Conservation (phyloP, 2,329 filamentous ascomycete genomes). For the Beauveria caledonica region DNA sequence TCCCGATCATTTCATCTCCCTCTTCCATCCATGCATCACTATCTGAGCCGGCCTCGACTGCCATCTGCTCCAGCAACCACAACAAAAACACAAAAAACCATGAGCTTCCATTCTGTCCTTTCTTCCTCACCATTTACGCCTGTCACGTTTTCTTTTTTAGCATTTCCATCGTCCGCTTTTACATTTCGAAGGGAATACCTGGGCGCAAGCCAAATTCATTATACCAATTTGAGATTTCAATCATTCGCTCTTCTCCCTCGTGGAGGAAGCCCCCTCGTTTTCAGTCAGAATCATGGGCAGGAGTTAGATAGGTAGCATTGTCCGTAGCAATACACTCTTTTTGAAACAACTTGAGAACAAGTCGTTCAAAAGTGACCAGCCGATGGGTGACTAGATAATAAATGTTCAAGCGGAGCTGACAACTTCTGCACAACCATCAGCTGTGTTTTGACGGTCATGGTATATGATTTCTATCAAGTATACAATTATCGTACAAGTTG, state of each 20-base stretch:
- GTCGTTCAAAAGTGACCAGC: background rate
- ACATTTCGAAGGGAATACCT: background rate
- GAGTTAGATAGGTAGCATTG: constrained; percentile 4
- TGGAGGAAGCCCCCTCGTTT: background rate
- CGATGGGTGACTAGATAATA: background rate
- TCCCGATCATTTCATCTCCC: background rate
- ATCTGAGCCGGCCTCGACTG: background rate
- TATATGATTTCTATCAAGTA: constrained; percentile 5
- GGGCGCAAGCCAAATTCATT: constrained; percentile 5
- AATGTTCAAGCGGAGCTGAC: too few relatives aligned
- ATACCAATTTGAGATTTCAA: constrained; percentile 11
- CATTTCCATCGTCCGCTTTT: background rate
- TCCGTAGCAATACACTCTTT: background rate
- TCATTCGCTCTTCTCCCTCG: background rate
- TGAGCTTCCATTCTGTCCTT: constrained; percentile 10
- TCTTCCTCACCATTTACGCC: background rate
- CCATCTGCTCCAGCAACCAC: background rate
- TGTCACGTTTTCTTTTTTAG: constrained; percentile 1
- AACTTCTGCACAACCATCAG: background rate
- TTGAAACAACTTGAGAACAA: background rate
- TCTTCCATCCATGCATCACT: background rate
- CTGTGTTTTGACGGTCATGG: background rate
- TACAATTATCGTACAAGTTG: constrained; percentile 9
- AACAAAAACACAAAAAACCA: constrained; percentile 7
- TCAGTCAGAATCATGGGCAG: background rate